phyloP scores from a whole-genome alignment of 257 asterid genomes.

The Solanum pinnatisectum region DNA sequence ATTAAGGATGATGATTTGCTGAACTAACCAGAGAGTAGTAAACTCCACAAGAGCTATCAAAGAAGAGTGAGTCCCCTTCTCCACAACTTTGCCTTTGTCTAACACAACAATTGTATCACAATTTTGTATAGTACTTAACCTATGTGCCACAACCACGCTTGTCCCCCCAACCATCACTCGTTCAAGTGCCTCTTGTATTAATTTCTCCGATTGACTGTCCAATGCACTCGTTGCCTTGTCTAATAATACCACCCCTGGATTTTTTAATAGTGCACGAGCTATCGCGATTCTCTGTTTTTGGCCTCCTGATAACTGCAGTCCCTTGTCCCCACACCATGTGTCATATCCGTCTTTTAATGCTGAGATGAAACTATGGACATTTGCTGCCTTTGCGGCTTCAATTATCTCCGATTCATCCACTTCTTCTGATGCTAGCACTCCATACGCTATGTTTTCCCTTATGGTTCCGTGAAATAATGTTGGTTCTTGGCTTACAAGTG shows the following conservation, averaged over 20 bases:
- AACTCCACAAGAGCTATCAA: slow-evolving; percentile 40
- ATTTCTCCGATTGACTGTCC: slow-evolving; percentile 67
- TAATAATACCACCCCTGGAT: slow-evolving; percentile 47
- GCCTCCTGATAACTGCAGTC: slow-evolving; percentile 72
- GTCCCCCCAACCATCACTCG: slow-evolving; percentile 74
- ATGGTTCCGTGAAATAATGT: slow-evolving; percentile 62
- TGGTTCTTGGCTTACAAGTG: slow-evolving; percentile 84
- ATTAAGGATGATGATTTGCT: neutral
- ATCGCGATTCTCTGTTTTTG: slow-evolving; percentile 82
- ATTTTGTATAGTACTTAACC: slow-evolving; percentile 64
- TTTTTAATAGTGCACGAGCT: slow-evolving; percentile 58
- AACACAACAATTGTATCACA: slow-evolving; percentile 64
- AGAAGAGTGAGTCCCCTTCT: slow-evolving; percentile 16
- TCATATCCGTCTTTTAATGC: slow-evolving; percentile 55
- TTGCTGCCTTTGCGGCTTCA: slow-evolving; percentile 68
- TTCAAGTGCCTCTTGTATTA: slow-evolving; percentile 77
- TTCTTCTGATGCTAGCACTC: slow-evolving; percentile 26
- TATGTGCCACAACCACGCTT: slow-evolving; percentile 73
- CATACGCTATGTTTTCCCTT: slow-evolving; percentile 46
- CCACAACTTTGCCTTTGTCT: slow-evolving; percentile 64
- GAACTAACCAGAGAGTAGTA: slow-evolving; percentile 47
- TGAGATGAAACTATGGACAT: slow-evolving; percentile 72
- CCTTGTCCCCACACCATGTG: slow-evolving; percentile 75
- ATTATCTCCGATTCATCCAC: slow-evolving; percentile 42
- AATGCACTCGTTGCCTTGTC: slow-evolving; percentile 86